Conservation (phyloP, 2,329 filamentous ascomycete species). For the Exutisphaerella laricina region DNA sequence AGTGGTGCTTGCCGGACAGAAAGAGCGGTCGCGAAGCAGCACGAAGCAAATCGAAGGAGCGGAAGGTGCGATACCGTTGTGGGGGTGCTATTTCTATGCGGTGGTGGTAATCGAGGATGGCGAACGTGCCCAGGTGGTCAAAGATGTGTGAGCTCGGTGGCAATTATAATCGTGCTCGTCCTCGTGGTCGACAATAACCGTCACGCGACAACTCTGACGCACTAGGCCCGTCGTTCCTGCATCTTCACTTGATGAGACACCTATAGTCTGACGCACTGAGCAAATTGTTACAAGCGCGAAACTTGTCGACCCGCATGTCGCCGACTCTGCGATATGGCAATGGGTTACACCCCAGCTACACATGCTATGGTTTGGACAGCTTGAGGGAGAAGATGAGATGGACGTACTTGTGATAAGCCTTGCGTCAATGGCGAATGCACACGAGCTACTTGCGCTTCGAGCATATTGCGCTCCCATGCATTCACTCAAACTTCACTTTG, state of each 20-base stretch:
- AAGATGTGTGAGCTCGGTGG: conserved; percentile 1
- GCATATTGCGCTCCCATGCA: too few species aligned
- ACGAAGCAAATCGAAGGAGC: neutral
- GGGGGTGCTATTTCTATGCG: neutral
- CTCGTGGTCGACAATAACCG: neutral
- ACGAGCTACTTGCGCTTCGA: too few species aligned
- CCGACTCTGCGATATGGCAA: too few species aligned
- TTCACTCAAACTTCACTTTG: too few species aligned
- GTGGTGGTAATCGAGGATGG: conserved; percentile 4
- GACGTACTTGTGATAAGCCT: too few species aligned
- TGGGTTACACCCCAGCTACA: too few species aligned
- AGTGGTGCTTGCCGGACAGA: neutral
- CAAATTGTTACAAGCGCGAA: too few species aligned
- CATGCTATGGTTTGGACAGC: too few species aligned
- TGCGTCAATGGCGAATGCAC: too few species aligned
- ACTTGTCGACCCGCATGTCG: too few species aligned
- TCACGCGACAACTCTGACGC: neutral
- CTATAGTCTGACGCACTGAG: too few species aligned
- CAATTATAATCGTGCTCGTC: neutral
- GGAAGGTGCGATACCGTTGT: conserved; percentile 4
- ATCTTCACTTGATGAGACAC: conserved; percentile 1
- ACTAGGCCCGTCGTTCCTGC: neutral
- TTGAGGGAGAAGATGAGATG: too few species aligned
- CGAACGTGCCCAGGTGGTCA: neutral
- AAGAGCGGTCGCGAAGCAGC: neutral